Base-by-base conservation (phyloP, 495 filamentous ascomycete species). In the Entonaema liquescens region DNA sequence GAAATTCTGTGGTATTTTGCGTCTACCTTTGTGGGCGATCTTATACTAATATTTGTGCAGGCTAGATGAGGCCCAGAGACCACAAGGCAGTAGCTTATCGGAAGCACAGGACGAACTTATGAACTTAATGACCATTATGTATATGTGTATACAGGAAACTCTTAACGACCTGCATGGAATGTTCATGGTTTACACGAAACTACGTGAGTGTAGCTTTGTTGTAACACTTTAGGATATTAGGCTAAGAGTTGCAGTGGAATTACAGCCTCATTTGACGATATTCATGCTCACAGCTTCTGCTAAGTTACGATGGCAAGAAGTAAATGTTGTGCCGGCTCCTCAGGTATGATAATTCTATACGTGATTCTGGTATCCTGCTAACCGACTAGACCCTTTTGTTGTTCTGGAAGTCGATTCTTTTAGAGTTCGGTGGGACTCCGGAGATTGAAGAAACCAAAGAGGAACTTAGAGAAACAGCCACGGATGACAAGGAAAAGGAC, bases 401-500 rank as follows among this genome's bases (percentile, higher is more conserved):
- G 17, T 88, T 93, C 25, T 98, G 96, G 96, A 99, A 99, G 78
- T 89, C 91, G 0, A 84, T 96, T 9, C 83, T 99, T 19, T 86
- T 98, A 8, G 82, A 92, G 0, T 94, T 99, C 71, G 95, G 95
- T 33, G 92, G 91, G 40, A 89, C 82, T 52, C 72, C 85, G 26
- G 88, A 92, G 38, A 83, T 97, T n/a, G 86, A 89, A 23, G 84
- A 86, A 53, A 87, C 91, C 52, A 98, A 98, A 77, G 81, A 83
- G 60, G 88, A 86, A 7, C 86, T 89, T 6, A 82, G 81, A 44
- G 84, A 90, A 62, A 76, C 74, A 23, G 76, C 80, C 29, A 74
- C 74, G n/a, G 80, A 84, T 33, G 83, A 82, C 49, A 82, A 85
- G 49, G 76, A 80, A 17, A 86, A 84, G 64, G 80, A 78, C 78